Percentiles rank a stretch among this genome's conserved stretches.
Evolutionary conservation across 257 asterid species (phyloP).

Genomic region (Pogostemon cablin): DNA sequence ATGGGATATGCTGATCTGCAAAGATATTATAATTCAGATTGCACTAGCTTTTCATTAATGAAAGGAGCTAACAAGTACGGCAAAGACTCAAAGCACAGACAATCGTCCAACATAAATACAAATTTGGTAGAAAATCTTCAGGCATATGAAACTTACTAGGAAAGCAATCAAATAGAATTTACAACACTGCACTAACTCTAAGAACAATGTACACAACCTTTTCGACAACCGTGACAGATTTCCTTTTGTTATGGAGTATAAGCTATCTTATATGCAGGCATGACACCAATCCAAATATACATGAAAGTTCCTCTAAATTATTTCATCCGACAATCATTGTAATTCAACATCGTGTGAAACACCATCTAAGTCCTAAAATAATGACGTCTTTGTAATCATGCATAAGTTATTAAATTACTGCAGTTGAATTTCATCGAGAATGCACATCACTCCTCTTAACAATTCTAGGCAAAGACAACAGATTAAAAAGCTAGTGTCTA

Average conservation of each 20-base stretch:
- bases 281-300: not conserved
- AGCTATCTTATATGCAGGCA: not conserved
- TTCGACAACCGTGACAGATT: not conserved
- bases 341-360: not conserved
- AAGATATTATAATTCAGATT: not conserved
- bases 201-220: slow-evolving; percentile 5
- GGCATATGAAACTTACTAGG: not conserved
- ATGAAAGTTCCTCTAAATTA: not conserved
- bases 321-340: not conserved
- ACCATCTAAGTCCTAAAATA: not conserved
- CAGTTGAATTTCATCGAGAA: not conserved
- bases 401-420: not conserved
- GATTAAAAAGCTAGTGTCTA: not conserved
- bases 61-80: not conserved
- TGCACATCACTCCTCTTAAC: not conserved
- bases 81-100: not conserved
- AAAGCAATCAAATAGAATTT: not conserved
- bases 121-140: not conserved
- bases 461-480: not conserved
- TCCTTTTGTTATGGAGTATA: not conserved
- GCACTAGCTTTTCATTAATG: not conserved
- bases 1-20: not conserved
- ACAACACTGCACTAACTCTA: not conserved
- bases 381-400: not conserved
- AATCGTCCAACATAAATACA: not conserved